Percentiles rank a stretch among this genome's conserved stretches.
Conservation (phyloP, 305 asterid genomes). For the Fraxinus dipetala region DNA sequence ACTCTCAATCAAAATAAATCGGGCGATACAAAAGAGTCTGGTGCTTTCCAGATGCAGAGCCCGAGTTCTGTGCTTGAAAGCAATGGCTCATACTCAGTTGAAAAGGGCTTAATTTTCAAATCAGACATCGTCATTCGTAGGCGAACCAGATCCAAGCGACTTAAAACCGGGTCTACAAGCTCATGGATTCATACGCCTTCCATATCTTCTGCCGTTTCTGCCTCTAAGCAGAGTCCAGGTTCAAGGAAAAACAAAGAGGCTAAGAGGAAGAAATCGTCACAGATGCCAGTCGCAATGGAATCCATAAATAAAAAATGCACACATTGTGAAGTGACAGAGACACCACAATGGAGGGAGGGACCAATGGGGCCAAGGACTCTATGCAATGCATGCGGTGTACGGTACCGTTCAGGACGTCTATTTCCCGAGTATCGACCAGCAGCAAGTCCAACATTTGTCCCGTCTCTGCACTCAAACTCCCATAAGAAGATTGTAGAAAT, state of each 20-base stretch:
- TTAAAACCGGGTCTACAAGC: constrained; percentile 15
- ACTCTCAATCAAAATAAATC: constrained; percentile 15
- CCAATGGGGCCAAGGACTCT: constrained; percentile 56
- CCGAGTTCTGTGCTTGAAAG: constrained; percentile 34
- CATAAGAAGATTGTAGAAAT: constrained; percentile 58
- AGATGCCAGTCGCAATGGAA: neutral
- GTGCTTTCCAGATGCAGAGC: constrained; percentile 25
- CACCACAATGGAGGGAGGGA: constrained; percentile 73
- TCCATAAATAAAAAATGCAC: constrained; percentile 37
- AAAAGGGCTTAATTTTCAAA: constrained; percentile 14
- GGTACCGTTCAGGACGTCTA: constrained; percentile 55
- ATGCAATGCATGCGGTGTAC: constrained; percentile 66
- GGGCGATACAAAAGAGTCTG: neutral
- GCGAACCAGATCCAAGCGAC: constrained; percentile 25
- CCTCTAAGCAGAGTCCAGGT: constrained; percentile 10
- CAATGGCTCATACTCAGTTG: constrained; percentile 20
- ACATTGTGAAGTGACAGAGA: constrained; percentile 53
- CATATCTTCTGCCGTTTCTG: constrained; percentile 5
- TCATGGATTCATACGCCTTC: constrained; percentile 17
- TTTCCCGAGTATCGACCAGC: constrained; percentile 65
- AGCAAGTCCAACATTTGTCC: constrained; percentile 60
- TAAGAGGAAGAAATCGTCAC: constrained; percentile 21
- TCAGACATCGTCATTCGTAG: constrained; percentile 5
- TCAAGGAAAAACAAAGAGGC: constrained; percentile 26
- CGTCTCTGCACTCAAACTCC: constrained; percentile 54